phyloP scores from a whole-genome alignment of 768 basidiomycete species.

The Russula dissimulans region DNA sequence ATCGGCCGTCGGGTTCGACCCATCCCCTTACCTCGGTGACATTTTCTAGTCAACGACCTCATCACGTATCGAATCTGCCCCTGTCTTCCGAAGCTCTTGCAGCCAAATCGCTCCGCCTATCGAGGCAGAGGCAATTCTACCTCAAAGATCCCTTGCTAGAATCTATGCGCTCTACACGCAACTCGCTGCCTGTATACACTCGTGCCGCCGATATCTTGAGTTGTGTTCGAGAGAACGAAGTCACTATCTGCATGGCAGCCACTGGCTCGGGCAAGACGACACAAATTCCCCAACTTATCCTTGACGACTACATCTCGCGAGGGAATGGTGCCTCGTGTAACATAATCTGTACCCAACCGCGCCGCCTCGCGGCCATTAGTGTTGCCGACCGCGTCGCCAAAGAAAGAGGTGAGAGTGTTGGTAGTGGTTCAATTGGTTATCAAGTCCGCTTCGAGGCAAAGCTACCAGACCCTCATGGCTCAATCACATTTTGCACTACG shows the following conservation, averaged over 20 bases:
- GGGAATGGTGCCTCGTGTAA: slow-evolving; percentile 83
- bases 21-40: slow-evolving; percentile 1
- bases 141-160: slow-evolving; percentile 49
- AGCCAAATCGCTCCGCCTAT: slow-evolving; percentile 51
- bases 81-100: slow-evolving; percentile 27
- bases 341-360: slow-evolving; percentile 87
- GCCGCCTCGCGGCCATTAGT: slow-evolving; percentile 83
- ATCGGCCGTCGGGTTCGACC: slow-evolving; percentile 36
- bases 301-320: slow-evolving; percentile 70
- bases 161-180: slow-evolving; percentile 58
- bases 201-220: slow-evolving; percentile 56
- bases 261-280: slow-evolving; percentile 94
- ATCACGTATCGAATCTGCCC: slow-evolving; percentile 21
- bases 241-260: slow-evolving; percentile 82
- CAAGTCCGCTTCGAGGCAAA: slow-evolving; percentile 87
- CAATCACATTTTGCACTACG: slow-evolving; percentile 87
- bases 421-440: slow-evolving; percentile 68
- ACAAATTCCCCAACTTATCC: slow-evolving; percentile 85
- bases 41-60: slow-evolving; percentile 13
- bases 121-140: slow-evolving; percentile 47
- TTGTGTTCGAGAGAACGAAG: slow-evolving; percentile 67
- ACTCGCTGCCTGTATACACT: slow-evolving; percentile 65
- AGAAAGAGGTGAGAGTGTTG: slow-evolving; percentile 69
- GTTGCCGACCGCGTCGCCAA: slow-evolving; percentile 87
- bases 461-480: slow-evolving; percentile 69